Evolutionary conservation across 352 stramenopile species (phyloP).

Genomic region (Phytopythium delawarense): DNA sequence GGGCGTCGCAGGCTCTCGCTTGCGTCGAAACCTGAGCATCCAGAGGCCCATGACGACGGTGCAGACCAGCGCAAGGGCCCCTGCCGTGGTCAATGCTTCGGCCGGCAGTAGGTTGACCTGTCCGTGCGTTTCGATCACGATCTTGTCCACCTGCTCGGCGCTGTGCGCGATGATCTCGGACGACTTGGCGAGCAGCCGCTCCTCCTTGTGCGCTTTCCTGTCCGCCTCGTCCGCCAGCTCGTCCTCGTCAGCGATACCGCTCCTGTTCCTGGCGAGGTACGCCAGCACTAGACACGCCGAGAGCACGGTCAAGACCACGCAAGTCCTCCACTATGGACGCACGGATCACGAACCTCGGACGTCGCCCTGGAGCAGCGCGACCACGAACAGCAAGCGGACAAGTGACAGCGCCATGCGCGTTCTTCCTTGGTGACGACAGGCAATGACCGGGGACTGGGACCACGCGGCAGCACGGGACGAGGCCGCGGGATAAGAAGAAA

Average conservation of each 20-base stretch:
- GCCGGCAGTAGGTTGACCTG: not conserved
- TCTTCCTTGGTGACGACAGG: not conserved
- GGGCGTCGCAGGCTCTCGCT: not conserved
- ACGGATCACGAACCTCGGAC: not conserved
- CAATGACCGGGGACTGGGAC: not conserved
- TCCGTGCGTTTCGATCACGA: not conserved
- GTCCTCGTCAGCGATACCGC: not conserved
- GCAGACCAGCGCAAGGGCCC: not conserved
- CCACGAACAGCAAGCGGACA: not conserved
- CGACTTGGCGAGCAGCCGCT: not conserved
- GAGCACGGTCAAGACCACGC: not conserved
- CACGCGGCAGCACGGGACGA: too few species aligned
- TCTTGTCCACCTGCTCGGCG: conserved; percentile 6
- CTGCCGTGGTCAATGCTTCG: not conserved
- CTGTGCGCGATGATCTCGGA: conserved; percentile 2
- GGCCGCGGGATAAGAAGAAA: conserved; percentile 1
- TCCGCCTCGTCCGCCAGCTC: not conserved
- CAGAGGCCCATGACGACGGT: not conserved
- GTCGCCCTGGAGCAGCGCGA: not conserved
- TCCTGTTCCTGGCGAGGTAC: not conserved
- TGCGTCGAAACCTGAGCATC: not conserved
- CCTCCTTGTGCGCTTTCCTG: not conserved
- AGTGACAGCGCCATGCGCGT: not conserved
- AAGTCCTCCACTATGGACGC: too few species aligned
- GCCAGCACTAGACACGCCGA: not conserved